These are phyloP conservation scores for Schizosaccharomyces osmophilus DNA, from an alignment of 805 yeast genomes.

Conservation along the genomic window DNA sequence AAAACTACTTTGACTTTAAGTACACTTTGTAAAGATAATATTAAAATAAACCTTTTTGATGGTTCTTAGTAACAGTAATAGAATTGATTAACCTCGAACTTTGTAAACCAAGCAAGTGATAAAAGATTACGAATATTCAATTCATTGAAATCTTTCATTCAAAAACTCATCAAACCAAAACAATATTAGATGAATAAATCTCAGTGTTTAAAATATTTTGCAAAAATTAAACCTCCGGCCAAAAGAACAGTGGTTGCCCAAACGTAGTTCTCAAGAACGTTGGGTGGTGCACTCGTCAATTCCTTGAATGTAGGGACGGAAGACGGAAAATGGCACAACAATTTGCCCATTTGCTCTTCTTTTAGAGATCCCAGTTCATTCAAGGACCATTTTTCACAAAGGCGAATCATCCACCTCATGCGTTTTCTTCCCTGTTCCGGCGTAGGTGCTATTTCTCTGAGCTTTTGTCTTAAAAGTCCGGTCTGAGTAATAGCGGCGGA, in stretches of 20 bases:
- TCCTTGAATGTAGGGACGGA: not conserved
- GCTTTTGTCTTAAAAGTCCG: slow-evolving; percentile 5
- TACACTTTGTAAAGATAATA: not conserved
- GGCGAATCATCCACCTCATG: slow-evolving; percentile 7
- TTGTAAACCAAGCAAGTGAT: too few relatives aligned
- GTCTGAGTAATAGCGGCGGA: slow-evolving; percentile 4
- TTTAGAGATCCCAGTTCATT: not conserved
- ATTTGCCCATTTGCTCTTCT: not conserved
- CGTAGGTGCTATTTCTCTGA: slow-evolving; percentile 6
- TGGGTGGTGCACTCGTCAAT: not conserved
- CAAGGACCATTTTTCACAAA: not conserved
- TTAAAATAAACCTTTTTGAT: not conserved
- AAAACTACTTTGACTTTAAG: slow-evolving; percentile 73
- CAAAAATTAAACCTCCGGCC: not conserved
- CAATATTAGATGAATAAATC: too few relatives aligned
- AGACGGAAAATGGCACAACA: not conserved
- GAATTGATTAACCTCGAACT: too few relatives aligned
- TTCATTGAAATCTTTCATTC: too few relatives aligned
- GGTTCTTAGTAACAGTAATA: not conserved
- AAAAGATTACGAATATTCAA: too few relatives aligned
- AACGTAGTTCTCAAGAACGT: not conserved
- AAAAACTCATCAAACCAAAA: too few relatives aligned
- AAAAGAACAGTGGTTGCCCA: not conserved
- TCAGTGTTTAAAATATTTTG: not conserved
- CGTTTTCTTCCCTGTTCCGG: slow-evolving; percentile 4